A percentile compares a stretch with the other conserved stretches of the same genome.
phyloP scores from a whole-genome alignment of 2,329 filamentous ascomycete genomes.

The Cladosporium sp. region DNA sequence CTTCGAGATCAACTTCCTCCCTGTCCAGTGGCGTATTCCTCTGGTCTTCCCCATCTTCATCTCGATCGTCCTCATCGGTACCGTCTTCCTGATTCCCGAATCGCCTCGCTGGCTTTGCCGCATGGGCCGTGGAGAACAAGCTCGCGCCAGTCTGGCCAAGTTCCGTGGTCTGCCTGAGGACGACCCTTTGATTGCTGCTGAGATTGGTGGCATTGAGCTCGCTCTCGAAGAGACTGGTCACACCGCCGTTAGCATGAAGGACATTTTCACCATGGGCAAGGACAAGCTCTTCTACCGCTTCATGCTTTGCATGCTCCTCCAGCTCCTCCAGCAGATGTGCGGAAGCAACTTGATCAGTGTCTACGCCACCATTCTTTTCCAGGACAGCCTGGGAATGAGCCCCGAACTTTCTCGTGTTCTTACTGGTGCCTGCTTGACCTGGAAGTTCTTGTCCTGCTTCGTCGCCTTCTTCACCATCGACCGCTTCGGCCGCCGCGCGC shows the following conservation, averaged over 20 bases:
- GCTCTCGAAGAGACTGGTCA: slow-evolving; percentile 49
- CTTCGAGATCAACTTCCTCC: slow-evolving; percentile 42
- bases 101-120: slow-evolving; percentile 54
- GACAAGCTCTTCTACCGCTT: slow-evolving; percentile 56
- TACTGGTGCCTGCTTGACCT: slow-evolving; percentile 55
- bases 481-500: slow-evolving; percentile 42
- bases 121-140: slow-evolving; percentile 49
- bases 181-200: slow-evolving; percentile 43
- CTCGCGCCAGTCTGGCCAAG: slow-evolving; percentile 41
- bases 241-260: slow-evolving; percentile 43
- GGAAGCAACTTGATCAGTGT: slow-evolving; percentile 43
- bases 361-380: slow-evolving; percentile 36
- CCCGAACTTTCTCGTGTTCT: slow-evolving; percentile 46
- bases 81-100: slow-evolving; percentile 46
- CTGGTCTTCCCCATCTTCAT: slow-evolving; percentile 51
- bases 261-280: slow-evolving; percentile 53
- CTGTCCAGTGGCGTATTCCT: slow-evolving; percentile 49
- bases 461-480: slow-evolving; percentile 50
- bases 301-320: slow-evolving; percentile 52
- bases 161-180: slow-evolving; percentile 45
- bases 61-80: slow-evolving; percentile 28
- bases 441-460: slow-evolving; percentile 56
- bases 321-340: slow-evolving; percentile 56
- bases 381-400: slow-evolving; percentile 41
- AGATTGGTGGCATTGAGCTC: slow-evolving; percentile 53